Evolutionary conservation across 2,329 filamentous ascomycete genomes (phyloP).

Genomic region (Trichophyton simii): DNA sequence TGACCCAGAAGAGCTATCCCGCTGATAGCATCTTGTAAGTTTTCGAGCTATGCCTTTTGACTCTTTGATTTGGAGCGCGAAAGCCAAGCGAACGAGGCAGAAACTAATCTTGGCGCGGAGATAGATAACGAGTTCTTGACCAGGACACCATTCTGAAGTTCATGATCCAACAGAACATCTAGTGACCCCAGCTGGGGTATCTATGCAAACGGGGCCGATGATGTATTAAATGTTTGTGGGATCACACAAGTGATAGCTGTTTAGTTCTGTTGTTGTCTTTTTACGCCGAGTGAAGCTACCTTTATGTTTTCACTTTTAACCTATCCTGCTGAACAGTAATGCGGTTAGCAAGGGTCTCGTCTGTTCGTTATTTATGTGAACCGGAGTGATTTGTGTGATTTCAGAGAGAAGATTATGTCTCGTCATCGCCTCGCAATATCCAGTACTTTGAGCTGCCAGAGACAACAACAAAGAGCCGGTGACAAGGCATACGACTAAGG

Average conservation of each 20-base stretch:
- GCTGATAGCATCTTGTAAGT: neutral
- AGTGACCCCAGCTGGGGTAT: too few relatives aligned
- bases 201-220: too few relatives aligned
- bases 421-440: slow-evolving; percentile 8
- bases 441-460: neutral
- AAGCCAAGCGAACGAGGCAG: neutral
- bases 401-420: slow-evolving; percentile 15
- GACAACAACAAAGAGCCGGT: slow-evolving; percentile 11
- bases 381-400: neutral
- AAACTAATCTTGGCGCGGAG: neutral
- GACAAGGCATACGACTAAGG: slow-evolving; percentile 68
- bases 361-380: neutral
- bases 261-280: too few relatives aligned
- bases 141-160: too few relatives aligned
- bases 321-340: neutral
- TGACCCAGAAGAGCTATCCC: neutral
- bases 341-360: neutral
- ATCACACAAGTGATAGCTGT: too few relatives aligned
- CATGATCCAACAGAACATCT: too few relatives aligned
- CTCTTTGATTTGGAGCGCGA: too few relatives aligned
- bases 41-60: neutral
- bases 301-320: too few relatives aligned
- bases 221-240: too few relatives aligned
- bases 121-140: neutral
- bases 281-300: too few relatives aligned